Evolutionary conservation across 2,329 filamentous ascomycete genomes (phyloP).

Genomic region (Aureobasidium sp.): DNA sequence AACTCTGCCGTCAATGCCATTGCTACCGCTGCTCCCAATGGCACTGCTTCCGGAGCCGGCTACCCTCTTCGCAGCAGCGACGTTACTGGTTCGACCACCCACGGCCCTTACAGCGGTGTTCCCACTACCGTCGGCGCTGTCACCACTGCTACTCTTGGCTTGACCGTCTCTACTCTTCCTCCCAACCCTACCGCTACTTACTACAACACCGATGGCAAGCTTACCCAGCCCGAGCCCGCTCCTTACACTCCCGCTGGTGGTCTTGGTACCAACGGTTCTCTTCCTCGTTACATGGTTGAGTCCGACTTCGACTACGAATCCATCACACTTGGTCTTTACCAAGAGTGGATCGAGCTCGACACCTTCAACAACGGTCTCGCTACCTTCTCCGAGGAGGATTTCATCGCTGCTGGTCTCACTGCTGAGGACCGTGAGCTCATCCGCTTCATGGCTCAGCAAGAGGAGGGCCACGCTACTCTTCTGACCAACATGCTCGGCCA

Average conservation of each 20-base stretch:
- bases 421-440: slow-evolving; percentile 63
- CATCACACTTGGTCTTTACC: slow-evolving; percentile 64
- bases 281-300: slow-evolving; percentile 66
- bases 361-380: slow-evolving; percentile 70
- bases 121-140: slow-evolving; percentile 63
- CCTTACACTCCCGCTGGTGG: slow-evolving; percentile 66
- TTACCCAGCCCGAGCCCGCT: slow-evolving; percentile 59
- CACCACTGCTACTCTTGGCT: slow-evolving; percentile 48
- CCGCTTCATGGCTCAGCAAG: slow-evolving; percentile 69
- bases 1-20: slow-evolving; percentile 37
- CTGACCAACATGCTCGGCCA: slow-evolving; percentile 70
- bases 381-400: slow-evolving; percentile 61
- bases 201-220: slow-evolving; percentile 63
- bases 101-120: slow-evolving; percentile 60
- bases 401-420: slow-evolving; percentile 57
- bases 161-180: slow-evolving; percentile 50
- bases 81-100: slow-evolving; percentile 53
- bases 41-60: slow-evolving; percentile 27
- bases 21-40: slow-evolving; percentile 22
- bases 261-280: slow-evolving; percentile 66
- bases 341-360: slow-evolving; percentile 80
- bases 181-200: slow-evolving; percentile 54
- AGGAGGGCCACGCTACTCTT: slow-evolving; percentile 68
- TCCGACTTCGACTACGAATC: slow-evolving; percentile 81
- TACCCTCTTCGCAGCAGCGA: slow-evolving; percentile 41